Conservation (phyloP, 495 filamentous ascomycete genomes). For the Lichina pygmaea region DNA sequence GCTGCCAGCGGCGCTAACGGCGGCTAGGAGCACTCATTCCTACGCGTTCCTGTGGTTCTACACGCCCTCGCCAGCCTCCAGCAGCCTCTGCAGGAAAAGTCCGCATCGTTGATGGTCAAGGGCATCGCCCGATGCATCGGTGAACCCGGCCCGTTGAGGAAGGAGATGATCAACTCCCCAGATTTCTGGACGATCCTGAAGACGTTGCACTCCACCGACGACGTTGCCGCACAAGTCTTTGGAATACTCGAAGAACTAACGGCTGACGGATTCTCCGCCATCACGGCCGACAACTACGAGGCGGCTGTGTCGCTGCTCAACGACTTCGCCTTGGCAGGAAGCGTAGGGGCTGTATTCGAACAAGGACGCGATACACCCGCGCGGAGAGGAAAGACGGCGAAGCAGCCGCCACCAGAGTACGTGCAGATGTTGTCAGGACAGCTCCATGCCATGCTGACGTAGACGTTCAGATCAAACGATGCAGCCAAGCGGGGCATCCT, state of each 20-base stretch:
- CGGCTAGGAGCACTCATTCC: constrained; percentile 54
- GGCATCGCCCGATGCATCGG: constrained; percentile 59
- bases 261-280: constrained; percentile 31
- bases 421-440: constrained; percentile 4
- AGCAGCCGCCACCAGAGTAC: constrained; percentile 31
- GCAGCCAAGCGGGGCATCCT: constrained; percentile 53
- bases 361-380: constrained; percentile 39
- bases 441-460: background rate
- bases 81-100: constrained; percentile 44
- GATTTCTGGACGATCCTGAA: constrained; percentile 92
- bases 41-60: constrained; percentile 75
- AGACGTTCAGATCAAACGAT: constrained; percentile 31
- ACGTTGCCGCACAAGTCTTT: constrained; percentile 54
- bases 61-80: constrained; percentile 78
- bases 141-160: constrained; percentile 47
- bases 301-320: constrained; percentile 58
- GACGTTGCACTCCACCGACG: constrained; percentile 34
- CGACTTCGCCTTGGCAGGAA: constrained; percentile 67
- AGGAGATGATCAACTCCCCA: constrained; percentile 80
- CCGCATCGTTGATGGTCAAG: constrained; percentile 45
- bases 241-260: constrained; percentile 49
- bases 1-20: constrained; percentile 9
- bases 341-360: constrained; percentile 52
- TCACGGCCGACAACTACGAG: constrained; percentile 91
- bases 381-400: constrained; percentile 21